These are phyloP conservation scores for Phytopythium boreale DNA, from an alignment of 352 stramenopile genomes.

Conservation along the genomic window DNA sequence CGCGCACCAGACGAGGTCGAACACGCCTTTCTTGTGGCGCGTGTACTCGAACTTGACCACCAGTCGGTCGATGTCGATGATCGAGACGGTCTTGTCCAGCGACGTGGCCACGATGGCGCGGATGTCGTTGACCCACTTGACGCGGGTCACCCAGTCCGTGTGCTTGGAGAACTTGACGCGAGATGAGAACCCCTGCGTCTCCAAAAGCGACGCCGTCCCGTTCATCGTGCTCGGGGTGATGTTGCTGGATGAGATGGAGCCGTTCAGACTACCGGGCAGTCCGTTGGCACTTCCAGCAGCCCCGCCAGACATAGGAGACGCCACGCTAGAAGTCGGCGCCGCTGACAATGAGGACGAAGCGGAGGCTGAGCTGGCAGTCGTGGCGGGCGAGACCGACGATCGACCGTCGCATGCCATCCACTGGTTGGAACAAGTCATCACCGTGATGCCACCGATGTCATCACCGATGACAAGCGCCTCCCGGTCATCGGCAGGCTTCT, in stretches of 20 bases:
- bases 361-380: conserved; percentile 14
- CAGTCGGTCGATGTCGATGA: conserved; percentile 76
- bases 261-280: background rate
- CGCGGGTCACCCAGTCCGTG: conserved; percentile 79
- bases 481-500: conserved; percentile 65
- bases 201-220: conserved; percentile 17
- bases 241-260: conserved; percentile 5
- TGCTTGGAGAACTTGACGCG: conserved; percentile 80
- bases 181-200: conserved; percentile 61
- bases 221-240: conserved; percentile 5
- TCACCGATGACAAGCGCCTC: conserved; percentile 79
- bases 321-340: background rate
- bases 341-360: conserved; percentile 10
- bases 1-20: conserved; percentile 74
- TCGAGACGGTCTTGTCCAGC: conserved; percentile 77
- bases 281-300: conserved; percentile 14
- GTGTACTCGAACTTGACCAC: conserved; percentile 84
- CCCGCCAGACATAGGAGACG: background rate
- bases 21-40: conserved; percentile 81
- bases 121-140: conserved; percentile 85
- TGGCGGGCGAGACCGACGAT: conserved; percentile 20
- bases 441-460: conserved; percentile 68
- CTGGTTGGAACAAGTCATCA: conserved; percentile 67
- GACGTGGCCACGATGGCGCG: conserved; percentile 74
- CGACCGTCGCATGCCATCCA: conserved; percentile 71